phyloP scores from a whole-genome alignment of 2,329 filamentous ascomycete species.

The Neonectria sp. region DNA sequence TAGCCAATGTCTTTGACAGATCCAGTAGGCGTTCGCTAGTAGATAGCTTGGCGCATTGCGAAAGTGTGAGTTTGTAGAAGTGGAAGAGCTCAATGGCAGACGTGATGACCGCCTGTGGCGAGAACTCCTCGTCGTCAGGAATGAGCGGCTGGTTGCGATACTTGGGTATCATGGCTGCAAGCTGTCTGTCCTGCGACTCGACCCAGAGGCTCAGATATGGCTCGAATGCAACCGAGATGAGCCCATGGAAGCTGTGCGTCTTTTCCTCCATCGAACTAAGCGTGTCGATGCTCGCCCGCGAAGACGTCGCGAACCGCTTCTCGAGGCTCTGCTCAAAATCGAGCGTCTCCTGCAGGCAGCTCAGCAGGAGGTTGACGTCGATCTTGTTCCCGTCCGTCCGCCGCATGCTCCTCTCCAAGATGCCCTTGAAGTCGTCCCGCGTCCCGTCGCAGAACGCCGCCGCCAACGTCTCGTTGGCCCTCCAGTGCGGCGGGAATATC shows the following conservation, averaged over 20 bases:
- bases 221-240: conserved; percentile 97
- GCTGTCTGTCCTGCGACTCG: conserved; percentile 92
- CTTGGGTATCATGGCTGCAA: conserved; percentile 86
- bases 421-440: conserved; percentile 93
- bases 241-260: conserved; percentile 84
- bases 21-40: conserved; percentile 91
- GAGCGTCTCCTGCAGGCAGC: conserved; percentile 93
- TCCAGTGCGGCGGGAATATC: conserved; percentile 91
- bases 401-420: conserved; percentile 89
- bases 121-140: conserved; percentile 91
- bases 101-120: conserved; percentile 87
- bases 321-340: conserved; percentile 97
- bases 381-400: conserved; percentile 82
- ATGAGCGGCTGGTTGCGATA: conserved; percentile 88
- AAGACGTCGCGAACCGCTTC: conserved; percentile 80
- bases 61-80: conserved; percentile 93
- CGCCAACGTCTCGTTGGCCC: conserved; percentile 89
- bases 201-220: conserved; percentile 98
- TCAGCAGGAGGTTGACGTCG: conserved; percentile 90
- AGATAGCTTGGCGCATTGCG: conserved; percentile 96
- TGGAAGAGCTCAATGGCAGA: conserved; percentile 98
- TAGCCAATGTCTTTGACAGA: conserved; percentile 86
- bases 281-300: conserved; percentile 90
- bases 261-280: conserved; percentile 84
- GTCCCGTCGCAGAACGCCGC: conserved; percentile 97